Evolutionary conservation across 305 asterid species (phyloP), one percentile per base, ranked within the genome.

Genomic region (Fraxinus paxiana): DNA sequence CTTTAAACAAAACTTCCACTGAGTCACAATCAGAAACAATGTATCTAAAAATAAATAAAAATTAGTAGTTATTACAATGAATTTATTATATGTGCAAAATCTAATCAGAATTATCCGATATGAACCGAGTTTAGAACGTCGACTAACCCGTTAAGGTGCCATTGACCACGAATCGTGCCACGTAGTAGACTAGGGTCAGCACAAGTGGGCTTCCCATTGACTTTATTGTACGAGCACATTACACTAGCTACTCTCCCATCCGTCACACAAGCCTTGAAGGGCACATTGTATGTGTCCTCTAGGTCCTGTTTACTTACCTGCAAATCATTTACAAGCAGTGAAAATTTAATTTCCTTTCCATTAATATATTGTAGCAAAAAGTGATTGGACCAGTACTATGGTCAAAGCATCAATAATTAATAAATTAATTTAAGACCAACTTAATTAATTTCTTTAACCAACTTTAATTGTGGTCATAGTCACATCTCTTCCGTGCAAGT

Each of bases 181-280:
- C 92, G 93, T 1, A 92, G 96, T 77, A 92, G 92, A 70, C 30
- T 76, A 3, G 92, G 87, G 77, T 93, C 98, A 5, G 98, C 97
- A 83, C 98, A 93, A 4, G 97, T 91, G 8, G 98, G 97, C 77
- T 81, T 89, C 73, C 98, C 98, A 77, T 93, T 93, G 5, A 92
- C 98, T 17, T 91, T 92, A 86, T 93, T 91, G 90, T 93, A 92
- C 0, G 97, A 92, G 61, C 98, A 93, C 98, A 93, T 93, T 0
- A 93, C 89, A 80, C 98, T 92, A 0, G 96, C 96, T 15, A 90
- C 98, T 46, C 70, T 87, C 0, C 98, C 98, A 65, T 93, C 94
- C 61, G 26, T 35, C 31, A 93, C 94, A 79, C 98, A 93, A 5
- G 92, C 91, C 79, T 88, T 93, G 86, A 93, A 93, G 0, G 98